Percentiles rank a stretch among this genome's conserved stretches.
Evolutionary conservation across 345 rosid genomes (phyloP).

Genomic region (Rhodamnia argentea): DNA sequence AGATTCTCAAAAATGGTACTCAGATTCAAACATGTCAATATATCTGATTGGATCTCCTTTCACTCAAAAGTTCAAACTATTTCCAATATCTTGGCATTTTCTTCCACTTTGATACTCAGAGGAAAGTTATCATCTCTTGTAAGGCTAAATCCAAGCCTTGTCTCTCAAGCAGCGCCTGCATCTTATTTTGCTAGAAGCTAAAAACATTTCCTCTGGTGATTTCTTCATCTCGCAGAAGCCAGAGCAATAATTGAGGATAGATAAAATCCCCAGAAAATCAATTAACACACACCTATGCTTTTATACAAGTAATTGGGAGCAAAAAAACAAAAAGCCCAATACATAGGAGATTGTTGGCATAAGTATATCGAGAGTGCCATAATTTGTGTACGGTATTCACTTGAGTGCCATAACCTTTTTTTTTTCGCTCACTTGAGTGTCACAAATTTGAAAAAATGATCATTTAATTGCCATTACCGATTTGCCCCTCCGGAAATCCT

Average conservation of each 20-base stretch:
- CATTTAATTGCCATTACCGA: too few relatives aligned
- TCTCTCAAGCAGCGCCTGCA: not conserved
- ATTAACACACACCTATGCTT: too few relatives aligned
- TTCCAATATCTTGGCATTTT: not conserved
- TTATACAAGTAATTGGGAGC: too few relatives aligned
- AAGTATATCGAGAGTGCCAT: too few relatives aligned
- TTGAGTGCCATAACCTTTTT: too few relatives aligned
- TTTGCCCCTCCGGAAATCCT: too few relatives aligned
- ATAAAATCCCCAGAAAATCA: not conserved
- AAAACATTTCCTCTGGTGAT: not conserved
- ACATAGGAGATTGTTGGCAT: too few relatives aligned
- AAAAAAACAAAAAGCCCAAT: too few relatives aligned
- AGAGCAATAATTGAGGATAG: not conserved
- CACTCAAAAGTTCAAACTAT: accelerated
- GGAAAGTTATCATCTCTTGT: not conserved
- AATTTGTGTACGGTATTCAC: too few relatives aligned
- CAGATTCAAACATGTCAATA: not conserved
- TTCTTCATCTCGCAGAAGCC: not conserved
- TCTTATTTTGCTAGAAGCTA: not conserved
- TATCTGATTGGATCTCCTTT: not conserved
- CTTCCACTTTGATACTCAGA: not conserved
- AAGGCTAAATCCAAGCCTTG: not conserved
- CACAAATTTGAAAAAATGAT: too few relatives aligned
- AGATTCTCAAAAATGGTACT: not conserved
- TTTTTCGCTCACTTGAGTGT: too few relatives aligned